A percentile compares a stretch with the other conserved stretches of the same genome.
phyloP scores from a whole-genome alignment of 2,329 filamentous ascomycete genomes.

The Stylonectria norvegica region DNA sequence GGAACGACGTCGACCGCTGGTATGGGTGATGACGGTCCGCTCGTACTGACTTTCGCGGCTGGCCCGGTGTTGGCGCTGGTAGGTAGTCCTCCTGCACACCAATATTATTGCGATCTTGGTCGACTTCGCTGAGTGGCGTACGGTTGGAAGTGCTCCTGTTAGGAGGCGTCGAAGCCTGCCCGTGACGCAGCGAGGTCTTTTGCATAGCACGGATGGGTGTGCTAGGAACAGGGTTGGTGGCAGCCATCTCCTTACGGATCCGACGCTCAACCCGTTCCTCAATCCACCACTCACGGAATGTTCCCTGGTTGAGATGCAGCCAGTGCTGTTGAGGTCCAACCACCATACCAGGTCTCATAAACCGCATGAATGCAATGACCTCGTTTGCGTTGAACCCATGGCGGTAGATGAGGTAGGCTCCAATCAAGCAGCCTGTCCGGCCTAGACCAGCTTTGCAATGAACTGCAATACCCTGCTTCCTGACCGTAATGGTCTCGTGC shows the following conservation, averaged over 20 bases:
- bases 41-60: slow-evolving; percentile 84
- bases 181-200: slow-evolving; percentile 57
- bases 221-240: slow-evolving; percentile 48
- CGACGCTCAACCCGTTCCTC: slow-evolving; percentile 77
- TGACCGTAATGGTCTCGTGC: slow-evolving; percentile 87
- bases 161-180: slow-evolving; percentile 77
- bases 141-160: slow-evolving; percentile 73
- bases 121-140: slow-evolving; percentile 89
- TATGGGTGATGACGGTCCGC: slow-evolving; percentile 75
- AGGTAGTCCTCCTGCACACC: slow-evolving; percentile 84
- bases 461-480: slow-evolving; percentile 90
- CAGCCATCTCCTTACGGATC: slow-evolving; percentile 57
- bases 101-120: slow-evolving; percentile 68
- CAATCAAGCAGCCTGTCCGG: slow-evolving; percentile 92
- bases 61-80: slow-evolving; percentile 90
- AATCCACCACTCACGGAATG: slow-evolving; percentile 98
- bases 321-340: slow-evolving; percentile 98
- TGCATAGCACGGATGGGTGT: slow-evolving; percentile 61
- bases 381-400: slow-evolving; percentile 97
- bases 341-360: slow-evolving; percentile 98
- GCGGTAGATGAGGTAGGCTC: slow-evolving; percentile 95
- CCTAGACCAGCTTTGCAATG: slow-evolving; percentile 98
- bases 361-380: slow-evolving; percentile 96
- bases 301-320: slow-evolving; percentile 94
- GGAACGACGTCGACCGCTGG: slow-evolving; percentile 51